Percentiles rank a stretch among this genome's conserved stretches.
These are phyloP conservation scores for Coelastrella sp. DNA, from an alignment of 139 green algal genomes.

Conservation along the genomic window DNA sequence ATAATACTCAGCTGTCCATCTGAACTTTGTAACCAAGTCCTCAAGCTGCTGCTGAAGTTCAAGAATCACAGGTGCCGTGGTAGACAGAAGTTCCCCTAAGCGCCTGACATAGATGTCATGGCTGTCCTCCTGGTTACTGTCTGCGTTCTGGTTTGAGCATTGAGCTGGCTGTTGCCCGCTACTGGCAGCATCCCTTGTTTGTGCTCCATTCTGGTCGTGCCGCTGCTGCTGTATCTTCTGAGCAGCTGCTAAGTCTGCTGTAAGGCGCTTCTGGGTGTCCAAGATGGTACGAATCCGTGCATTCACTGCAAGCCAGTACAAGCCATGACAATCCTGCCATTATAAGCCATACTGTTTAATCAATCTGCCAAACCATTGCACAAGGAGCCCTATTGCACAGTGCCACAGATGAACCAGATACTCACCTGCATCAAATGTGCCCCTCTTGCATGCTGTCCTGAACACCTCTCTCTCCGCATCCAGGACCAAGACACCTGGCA, in stretches of 20 bases:
- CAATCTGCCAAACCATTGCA: too few species aligned
- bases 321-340: neutral
- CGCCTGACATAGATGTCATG: conserved; percentile 4
- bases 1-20: conserved; percentile 30
- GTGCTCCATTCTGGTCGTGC: neutral
- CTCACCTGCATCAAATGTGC: conserved; percentile 42
- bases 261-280: conserved; percentile 32
- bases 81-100: conserved; percentile 1
- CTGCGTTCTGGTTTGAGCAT: too few species aligned
- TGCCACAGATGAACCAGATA: too few species aligned
- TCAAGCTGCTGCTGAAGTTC: conserved; percentile 15
- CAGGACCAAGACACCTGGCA: conserved; percentile 26
- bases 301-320: conserved; percentile 3
- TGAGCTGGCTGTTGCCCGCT: too few species aligned
- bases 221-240: conserved; percentile 30
- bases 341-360: too few species aligned
- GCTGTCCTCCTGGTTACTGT: neutral
- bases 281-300: conserved; percentile 7
- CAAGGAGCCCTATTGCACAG: too few species aligned
- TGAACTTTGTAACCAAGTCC: conserved; percentile 10
- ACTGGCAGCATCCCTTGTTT: too few species aligned
- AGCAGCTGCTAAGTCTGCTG: conserved; percentile 8
- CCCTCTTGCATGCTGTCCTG: conserved; percentile 22
- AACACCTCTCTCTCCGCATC: conserved; percentile 33
- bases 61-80: neutral